Evolutionary conservation across 352 stramenopile species (phyloP).

Genomic region (Aphanomyces euteiches): DNA sequence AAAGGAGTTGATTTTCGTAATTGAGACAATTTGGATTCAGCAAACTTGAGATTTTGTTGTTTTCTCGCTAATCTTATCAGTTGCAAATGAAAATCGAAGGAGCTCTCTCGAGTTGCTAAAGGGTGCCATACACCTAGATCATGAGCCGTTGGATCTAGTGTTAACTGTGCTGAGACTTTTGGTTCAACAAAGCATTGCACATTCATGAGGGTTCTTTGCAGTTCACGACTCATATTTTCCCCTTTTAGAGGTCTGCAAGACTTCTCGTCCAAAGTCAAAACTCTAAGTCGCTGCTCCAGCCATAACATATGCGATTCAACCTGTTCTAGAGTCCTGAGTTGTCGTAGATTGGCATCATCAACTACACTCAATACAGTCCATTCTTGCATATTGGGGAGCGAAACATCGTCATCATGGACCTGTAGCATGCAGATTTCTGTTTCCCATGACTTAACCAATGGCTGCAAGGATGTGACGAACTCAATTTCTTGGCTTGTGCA

Average conservation of each 20-base stretch:
- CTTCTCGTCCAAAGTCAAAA: slow-evolving; percentile 6
- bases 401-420: background rate
- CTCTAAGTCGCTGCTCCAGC: background rate
- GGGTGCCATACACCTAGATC: slow-evolving; percentile 22
- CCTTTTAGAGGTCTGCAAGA: background rate
- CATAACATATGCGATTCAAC: background rate
- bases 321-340: background rate
- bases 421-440: slow-evolving; percentile 40
- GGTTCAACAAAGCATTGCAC: slow-evolving; percentile 15
- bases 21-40: slow-evolving; percentile 34
- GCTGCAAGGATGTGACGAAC: slow-evolving; percentile 37
- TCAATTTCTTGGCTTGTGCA: slow-evolving; percentile 23
- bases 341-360: slow-evolving; percentile 18
- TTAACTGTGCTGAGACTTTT: background rate
- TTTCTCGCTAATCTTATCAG: slow-evolving; percentile 50
- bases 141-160: slow-evolving; percentile 17
- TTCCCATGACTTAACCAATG: slow-evolving; percentile 41
- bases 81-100: slow-evolving; percentile 32
- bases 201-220: slow-evolving; percentile 20
- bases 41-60: slow-evolving; percentile 51
- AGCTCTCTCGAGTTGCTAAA: background rate
- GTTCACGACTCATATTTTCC: slow-evolving; percentile 2
- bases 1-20: background rate
- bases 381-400: slow-evolving; percentile 13
- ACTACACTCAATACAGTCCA: slow-evolving; percentile 26